A percentile compares a stretch with the other conserved stretches of the same genome.
Conservation (phyloP, 2,329 filamentous ascomycete species). For the Botrytis deweyae region DNA sequence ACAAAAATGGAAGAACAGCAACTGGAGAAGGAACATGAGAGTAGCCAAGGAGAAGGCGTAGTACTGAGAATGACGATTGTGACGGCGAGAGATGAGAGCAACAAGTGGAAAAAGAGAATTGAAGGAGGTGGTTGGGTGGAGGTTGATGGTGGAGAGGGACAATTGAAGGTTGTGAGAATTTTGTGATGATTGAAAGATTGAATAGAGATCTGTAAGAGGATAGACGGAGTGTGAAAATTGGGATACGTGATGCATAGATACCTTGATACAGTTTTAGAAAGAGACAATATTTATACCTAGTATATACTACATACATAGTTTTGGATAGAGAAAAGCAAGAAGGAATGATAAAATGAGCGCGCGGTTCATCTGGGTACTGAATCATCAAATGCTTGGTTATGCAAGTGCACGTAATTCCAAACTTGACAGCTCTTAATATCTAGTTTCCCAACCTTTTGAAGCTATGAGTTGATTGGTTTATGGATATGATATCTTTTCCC, state of each 20-base stretch:
- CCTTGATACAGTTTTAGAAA: not conserved
- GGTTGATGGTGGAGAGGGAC: not conserved
- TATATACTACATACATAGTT: no score
- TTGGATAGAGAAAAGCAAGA: no score
- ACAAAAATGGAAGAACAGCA: conserved; percentile 54
- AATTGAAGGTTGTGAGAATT: conserved; percentile 5
- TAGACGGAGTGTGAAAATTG: not conserved
- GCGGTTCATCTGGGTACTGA: no score
- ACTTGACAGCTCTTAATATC: no score
- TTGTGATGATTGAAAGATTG: not conserved
- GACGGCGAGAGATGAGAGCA: conserved; percentile 69
- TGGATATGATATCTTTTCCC: no score
- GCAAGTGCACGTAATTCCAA: no score
- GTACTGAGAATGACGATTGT: conserved; percentile 73
- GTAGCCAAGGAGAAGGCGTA: conserved; percentile 49
- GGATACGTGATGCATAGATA: not conserved
- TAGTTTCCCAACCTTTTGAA: no score
- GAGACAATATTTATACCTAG: no score
- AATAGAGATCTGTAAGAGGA: not conserved
- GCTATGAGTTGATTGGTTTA: no score
- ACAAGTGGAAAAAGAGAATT: conserved; percentile 74
- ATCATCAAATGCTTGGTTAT: no score
- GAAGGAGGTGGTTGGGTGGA: conserved; percentile 42
- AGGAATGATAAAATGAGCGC: no score
- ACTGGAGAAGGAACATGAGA: conserved; percentile 50